Evolutionary conservation across 139 green algal genomes (phyloP).

Genomic region (Chlamydomonas sphaeroides): DNA sequence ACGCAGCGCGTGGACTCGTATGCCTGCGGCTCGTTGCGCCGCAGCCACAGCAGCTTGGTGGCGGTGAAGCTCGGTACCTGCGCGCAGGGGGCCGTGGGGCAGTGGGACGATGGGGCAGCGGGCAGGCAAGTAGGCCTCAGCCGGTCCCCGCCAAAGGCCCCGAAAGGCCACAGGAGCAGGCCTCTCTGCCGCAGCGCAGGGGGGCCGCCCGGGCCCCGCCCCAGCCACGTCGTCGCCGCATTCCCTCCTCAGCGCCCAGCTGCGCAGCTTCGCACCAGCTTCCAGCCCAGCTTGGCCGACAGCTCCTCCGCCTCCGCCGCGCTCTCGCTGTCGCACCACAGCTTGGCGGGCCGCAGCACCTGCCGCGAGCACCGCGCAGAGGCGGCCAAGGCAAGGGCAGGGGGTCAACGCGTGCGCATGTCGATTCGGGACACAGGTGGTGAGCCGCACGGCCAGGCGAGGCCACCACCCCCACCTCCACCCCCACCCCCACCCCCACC

Average conservation of each 20-base stretch:
- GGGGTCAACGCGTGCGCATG: too few species aligned
- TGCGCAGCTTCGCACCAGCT: constrained; percentile 72
- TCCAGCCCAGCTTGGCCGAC: constrained; percentile 58
- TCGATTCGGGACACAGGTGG: too few species aligned
- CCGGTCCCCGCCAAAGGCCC: too few species aligned
- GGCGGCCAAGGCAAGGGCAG: too few species aligned
- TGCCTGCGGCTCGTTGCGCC: constrained; percentile 81
- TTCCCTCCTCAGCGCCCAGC: too few species aligned
- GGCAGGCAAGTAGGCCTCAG: neutral
- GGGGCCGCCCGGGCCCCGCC: too few species aligned
- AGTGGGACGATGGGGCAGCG: too few species aligned
- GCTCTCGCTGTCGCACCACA: constrained; percentile 91
- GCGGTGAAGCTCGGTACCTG: constrained; percentile 83
- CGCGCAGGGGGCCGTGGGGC: neutral
- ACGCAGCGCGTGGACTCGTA: constrained; percentile 64
- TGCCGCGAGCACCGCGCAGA: neutral
- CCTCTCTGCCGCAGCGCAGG: too few species aligned
- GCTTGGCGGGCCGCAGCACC: constrained; percentile 63
- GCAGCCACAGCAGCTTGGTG: constrained; percentile 91
- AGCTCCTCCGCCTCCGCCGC: constrained; percentile 77
- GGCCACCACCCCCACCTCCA: too few species aligned
- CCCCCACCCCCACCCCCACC: too few species aligned
- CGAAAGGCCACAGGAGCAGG: neutral
- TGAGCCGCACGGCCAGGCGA: too few species aligned
- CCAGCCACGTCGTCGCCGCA: too few species aligned